Evolutionary conservation across 139 green algal genomes (phyloP).

Genomic region (Chlorella sorokiniana): DNA sequence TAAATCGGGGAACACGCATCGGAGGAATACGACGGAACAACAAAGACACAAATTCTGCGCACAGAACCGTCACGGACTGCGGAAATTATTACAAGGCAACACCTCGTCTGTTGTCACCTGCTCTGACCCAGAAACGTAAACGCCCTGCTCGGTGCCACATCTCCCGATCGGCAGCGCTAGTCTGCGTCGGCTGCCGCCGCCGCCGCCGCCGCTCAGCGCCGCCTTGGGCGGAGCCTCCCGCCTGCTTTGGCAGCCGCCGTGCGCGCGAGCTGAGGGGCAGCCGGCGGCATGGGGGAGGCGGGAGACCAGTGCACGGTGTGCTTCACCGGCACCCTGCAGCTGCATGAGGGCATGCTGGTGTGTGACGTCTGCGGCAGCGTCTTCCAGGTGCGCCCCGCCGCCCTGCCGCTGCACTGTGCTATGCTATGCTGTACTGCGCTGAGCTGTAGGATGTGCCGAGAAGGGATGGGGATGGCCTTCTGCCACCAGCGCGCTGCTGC

Average conservation of each 20-base stretch:
- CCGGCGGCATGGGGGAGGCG: neutral
- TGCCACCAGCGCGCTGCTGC: neutral
- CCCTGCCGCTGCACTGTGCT: neutral
- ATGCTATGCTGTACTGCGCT: too few species aligned
- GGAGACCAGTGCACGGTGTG: conserved; percentile 31
- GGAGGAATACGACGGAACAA: too few species aligned
- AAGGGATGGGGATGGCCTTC: neutral
- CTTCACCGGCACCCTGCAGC: conserved; percentile 30
- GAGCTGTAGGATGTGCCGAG: neutral
- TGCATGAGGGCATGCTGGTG: conserved; percentile 48
- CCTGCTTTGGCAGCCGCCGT: neutral
- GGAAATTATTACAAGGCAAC: too few species aligned
- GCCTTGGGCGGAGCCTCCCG: neutral
- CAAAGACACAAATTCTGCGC: too few species aligned
- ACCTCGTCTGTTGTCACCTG: too few species aligned
- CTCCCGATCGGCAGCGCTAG: too few species aligned
- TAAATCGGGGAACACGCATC: too few species aligned
- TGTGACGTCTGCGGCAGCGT: conserved; percentile 45
- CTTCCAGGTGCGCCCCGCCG: conserved; percentile 21
- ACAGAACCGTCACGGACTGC: too few species aligned
- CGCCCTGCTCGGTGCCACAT: too few species aligned
- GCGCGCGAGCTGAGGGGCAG: neutral
- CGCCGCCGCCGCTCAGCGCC: neutral
- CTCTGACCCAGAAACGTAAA: too few species aligned
- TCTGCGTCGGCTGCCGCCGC: neutral